These are phyloP conservation scores for Candida wancherniae DNA, from an alignment of 805 yeast genomes.

Conservation along the genomic window DNA sequence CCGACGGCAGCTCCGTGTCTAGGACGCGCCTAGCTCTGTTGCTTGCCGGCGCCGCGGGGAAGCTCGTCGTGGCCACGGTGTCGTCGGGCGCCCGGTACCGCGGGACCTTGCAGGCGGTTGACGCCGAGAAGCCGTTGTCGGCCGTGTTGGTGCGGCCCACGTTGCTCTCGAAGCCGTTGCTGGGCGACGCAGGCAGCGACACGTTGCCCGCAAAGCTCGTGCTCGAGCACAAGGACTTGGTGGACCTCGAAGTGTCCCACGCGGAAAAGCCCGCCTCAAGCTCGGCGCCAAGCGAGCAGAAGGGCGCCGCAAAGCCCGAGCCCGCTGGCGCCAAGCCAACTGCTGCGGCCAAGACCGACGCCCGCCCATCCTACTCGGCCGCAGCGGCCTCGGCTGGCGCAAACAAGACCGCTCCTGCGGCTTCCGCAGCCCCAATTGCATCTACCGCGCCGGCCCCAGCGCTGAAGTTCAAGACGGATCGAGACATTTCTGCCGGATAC, in stretches of 20 bases:
- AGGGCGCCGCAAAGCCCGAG: no score
- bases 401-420: no score
- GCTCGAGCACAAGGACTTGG: constrained; percentile 46
- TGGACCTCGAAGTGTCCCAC: constrained; percentile 42
- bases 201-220: constrained; percentile 43
- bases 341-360: no score
- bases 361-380: no score
- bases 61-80: constrained; percentile 52
- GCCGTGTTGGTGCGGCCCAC: constrained; percentile 53
- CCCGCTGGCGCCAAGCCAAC: no score
- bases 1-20: no score
- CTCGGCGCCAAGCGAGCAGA: no score
- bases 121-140: constrained; percentile 44
- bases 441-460: constrained; percentile 1
- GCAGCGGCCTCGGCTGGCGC: no score
- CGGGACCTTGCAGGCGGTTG: constrained; percentile 55
- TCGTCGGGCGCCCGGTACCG: constrained; percentile 54
- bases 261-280: no score
- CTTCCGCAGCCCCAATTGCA: not conserved
- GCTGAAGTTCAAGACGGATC: constrained; percentile 67
- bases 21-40: no score
- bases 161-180: constrained; percentile 23
- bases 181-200: constrained; percentile 26
- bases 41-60: constrained; percentile 37
- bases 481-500: constrained; percentile 62